Conservation (phyloP, 345 rosid genomes). For the Balakata baccata region DNA sequence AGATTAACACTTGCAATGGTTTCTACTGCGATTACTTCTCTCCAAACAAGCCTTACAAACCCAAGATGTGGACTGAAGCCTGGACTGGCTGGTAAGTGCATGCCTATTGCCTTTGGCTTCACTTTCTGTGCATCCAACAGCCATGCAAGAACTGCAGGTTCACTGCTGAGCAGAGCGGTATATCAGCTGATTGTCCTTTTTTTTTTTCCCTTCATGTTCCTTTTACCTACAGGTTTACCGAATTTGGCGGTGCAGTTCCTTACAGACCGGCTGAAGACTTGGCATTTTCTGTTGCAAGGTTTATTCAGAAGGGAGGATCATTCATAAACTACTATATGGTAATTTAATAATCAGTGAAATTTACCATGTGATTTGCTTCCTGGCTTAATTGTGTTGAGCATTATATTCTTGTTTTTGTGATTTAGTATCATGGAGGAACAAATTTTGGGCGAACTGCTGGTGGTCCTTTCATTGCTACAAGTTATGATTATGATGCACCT, state of each 20-base stretch:
- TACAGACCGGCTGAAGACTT: slow-evolving; percentile 90
- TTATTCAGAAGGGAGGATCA: slow-evolving; percentile 95
- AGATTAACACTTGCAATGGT: slow-evolving; percentile 97
- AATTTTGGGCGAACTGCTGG: slow-evolving; percentile 99
- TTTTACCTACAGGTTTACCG: slow-evolving; percentile 63
- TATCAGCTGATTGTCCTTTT: slow-evolving; percentile 12
- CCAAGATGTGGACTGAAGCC: slow-evolving; percentile 99
- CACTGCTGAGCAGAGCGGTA: neutral
- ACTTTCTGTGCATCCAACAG: neutral
- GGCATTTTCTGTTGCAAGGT: slow-evolving; percentile 93
- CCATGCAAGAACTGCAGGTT: slow-evolving; percentile 7
- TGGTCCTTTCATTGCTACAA: slow-evolving; percentile 99
- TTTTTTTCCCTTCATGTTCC: neutral
- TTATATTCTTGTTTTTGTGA: slow-evolving; percentile 23
- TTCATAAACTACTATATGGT: slow-evolving; percentile 97
- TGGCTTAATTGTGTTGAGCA: slow-evolving; percentile 15
- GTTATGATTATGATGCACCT: slow-evolving; percentile 96
- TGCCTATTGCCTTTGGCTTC: neutral
- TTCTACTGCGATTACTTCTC: slow-evolving; percentile 96
- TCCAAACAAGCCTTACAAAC: slow-evolving; percentile 90
- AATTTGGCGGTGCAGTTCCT: slow-evolving; percentile 95
- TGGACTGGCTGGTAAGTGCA: slow-evolving; percentile 94
- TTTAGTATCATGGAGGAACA: slow-evolving; percentile 96
- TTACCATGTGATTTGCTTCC: slow-evolving; percentile 12
- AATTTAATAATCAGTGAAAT: slow-evolving; percentile 18